Evolutionary conservation across 2,329 filamentous ascomycete species (phyloP).

Genomic region (Colletotrichum plurivorum): DNA sequence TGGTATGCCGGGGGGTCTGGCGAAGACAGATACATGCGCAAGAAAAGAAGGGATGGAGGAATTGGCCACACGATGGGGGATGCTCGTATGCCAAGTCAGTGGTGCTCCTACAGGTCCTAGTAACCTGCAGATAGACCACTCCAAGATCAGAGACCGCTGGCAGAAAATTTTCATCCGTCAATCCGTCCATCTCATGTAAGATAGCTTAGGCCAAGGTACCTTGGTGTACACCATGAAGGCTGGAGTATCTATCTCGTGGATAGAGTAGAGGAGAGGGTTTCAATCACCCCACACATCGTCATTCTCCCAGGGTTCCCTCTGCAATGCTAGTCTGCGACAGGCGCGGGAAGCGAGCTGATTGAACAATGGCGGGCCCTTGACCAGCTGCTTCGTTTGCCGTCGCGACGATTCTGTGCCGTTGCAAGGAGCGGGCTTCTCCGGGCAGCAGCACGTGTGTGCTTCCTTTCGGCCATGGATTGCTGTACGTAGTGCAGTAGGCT

Average conservation of each 20-base stretch:
- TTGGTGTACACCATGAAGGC: no score
- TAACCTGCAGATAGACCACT: neutral
- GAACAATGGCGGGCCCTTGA: neutral
- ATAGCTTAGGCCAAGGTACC: no score
- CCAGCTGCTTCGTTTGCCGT: constrained; percentile 1
- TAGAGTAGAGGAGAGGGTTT: neutral
- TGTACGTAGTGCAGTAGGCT: no score
- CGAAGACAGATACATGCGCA: neutral
- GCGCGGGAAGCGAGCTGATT: constrained; percentile 3
- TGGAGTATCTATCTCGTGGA: neutral
- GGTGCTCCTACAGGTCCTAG: neutral
- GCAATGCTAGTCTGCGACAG: neutral
- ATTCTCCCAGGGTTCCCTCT: constrained; percentile 7
- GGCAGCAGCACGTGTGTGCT: no score
- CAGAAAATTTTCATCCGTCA: neutral
- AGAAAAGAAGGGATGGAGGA: neutral
- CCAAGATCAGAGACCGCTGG: no score
- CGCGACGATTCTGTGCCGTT: neutral
- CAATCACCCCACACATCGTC: constrained; percentile 18
- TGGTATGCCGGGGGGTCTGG: neutral
- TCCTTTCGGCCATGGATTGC: no score
- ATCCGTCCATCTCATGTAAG: no score
- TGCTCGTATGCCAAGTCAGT: neutral
- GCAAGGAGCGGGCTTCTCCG: neutral
- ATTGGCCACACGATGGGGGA: constrained; percentile 5